Percentiles rank a stretch among this genome's conserved stretches.
These are phyloP conservation scores for Leptographium flavum DNA, from an alignment of 2,329 filamentous ascomycete species.

Conservation along the genomic window DNA sequence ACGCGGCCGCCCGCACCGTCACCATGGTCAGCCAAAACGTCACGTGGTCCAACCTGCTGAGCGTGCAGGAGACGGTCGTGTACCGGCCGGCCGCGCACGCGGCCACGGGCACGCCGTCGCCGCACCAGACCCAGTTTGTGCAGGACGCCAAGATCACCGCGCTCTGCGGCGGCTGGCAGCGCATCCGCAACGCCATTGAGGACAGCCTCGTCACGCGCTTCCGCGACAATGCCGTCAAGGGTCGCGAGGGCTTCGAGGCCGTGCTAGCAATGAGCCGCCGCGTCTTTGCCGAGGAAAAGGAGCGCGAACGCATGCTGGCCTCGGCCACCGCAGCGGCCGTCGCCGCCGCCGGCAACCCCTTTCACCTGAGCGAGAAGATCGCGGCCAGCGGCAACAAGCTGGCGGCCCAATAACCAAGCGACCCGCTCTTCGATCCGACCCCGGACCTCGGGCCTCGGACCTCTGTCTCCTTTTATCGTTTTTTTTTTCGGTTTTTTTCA, in stretches of 20 bases:
- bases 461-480: too few relatives aligned
- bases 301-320: conserved; percentile 31
- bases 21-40: conserved; percentile 96
- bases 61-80: conserved; percentile 81
- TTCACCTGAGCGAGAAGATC: conserved; percentile 1
- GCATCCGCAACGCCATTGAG: conserved; percentile 92
- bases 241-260: conserved; percentile 86
- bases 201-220: conserved; percentile 78
- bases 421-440: too few relatives aligned
- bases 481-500: not conserved
- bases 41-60: conserved; percentile 81
- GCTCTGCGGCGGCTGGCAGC: conserved; percentile 91
- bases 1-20: conserved; percentile 68
- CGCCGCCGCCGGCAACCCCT: conserved; percentile 10
- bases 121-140: conserved; percentile 59
- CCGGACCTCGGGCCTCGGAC: too few relatives aligned
- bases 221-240: conserved; percentile 79
- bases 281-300: conserved; percentile 81
- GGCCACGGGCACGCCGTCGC: conserved; percentile 12
- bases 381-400: not conserved
- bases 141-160: conserved; percentile 91
- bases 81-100: conserved; percentile 47
- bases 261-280: conserved; percentile 86
- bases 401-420: not conserved
- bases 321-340: conserved; percentile 10